phyloP scores from a whole-genome alignment of 1,284 basidiomycete species.

The Ganoderma sp. region DNA sequence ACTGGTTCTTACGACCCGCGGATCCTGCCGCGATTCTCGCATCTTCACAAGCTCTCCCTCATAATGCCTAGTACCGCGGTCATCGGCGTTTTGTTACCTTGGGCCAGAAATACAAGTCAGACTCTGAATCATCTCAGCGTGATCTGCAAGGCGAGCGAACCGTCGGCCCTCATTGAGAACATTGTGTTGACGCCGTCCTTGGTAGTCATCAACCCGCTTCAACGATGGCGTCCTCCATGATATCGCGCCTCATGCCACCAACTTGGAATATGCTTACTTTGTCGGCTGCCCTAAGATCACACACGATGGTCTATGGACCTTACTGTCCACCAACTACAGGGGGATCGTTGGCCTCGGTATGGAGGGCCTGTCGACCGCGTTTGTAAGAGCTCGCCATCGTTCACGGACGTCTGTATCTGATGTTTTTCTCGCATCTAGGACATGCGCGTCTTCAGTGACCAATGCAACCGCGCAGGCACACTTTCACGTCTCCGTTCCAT shows the following conservation, averaged over 20 bases:
- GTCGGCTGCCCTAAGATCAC: slow-evolving; percentile 74
- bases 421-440: slow-evolving; percentile 46
- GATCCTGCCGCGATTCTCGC: slow-evolving; percentile 53
- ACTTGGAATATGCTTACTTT: slow-evolving; percentile 61
- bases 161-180: background rate
- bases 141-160: slow-evolving; percentile 64
- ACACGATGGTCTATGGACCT: slow-evolving; percentile 57
- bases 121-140: slow-evolving; percentile 62
- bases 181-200: slow-evolving; percentile 15
- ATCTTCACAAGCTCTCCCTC: slow-evolving; percentile 53
- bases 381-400: slow-evolving; percentile 51
- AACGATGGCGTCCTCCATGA: slow-evolving; percentile 58
- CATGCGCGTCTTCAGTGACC: slow-evolving; percentile 52
- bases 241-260: slow-evolving; percentile 53
- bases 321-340: slow-evolving; percentile 49
- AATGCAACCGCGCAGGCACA: slow-evolving; percentile 43
- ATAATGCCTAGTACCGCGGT: slow-evolving; percentile 73
- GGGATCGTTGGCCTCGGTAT: slow-evolving; percentile 62
- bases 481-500: slow-evolving; percentile 57
- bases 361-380: slow-evolving; percentile 65
- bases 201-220: slow-evolving; percentile 58
- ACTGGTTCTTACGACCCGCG: slow-evolving; percentile 58
- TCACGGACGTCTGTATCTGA: background rate
- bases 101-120: slow-evolving; percentile 52
- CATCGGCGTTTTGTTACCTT: slow-evolving; percentile 53